A percentile compares a stretch with the other conserved stretches of the same genome.
Evolutionary conservation across 306 rosid species (phyloP).

Genomic region (Herpetospermum pedunculosum): DNA sequence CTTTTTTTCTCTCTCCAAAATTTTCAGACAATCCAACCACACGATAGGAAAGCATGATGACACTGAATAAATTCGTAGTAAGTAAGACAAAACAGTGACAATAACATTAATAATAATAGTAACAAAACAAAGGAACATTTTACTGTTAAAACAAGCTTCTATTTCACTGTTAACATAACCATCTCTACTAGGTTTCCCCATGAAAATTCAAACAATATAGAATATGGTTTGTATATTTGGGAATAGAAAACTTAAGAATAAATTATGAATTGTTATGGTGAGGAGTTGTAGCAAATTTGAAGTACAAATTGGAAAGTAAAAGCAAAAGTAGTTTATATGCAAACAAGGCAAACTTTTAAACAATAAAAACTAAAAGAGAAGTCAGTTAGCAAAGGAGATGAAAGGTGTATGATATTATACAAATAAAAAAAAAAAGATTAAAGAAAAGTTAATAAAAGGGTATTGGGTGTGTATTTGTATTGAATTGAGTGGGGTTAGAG

Average conservation of each 20-base stretch:
- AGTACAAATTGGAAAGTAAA: not conserved
- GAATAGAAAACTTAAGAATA: no score
- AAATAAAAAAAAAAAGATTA: no score
- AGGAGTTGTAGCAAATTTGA: not conserved
- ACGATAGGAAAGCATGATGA: conserved; percentile 3
- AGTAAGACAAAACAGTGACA: not conserved
- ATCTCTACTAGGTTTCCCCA: not conserved
- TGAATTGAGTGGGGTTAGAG: not conserved
- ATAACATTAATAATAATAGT: not conserved
- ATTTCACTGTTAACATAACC: not conserved
- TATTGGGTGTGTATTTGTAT: no score
- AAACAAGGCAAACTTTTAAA: not conserved
- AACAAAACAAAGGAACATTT: conserved; percentile 1
- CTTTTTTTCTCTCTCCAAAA: not conserved
- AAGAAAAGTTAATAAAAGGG: no score
- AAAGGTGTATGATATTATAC: no score
- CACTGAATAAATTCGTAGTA: not conserved
- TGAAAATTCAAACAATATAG: no score
- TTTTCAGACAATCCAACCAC: conserved; percentile 3
- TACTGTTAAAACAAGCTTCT: not conserved
- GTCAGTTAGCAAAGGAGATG: not conserved
- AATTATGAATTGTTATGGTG: no score
- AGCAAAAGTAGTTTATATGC: not conserved
- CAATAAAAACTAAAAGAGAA: not conserved
- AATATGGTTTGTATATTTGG: no score